phyloP scores from a whole-genome alignment of 305 asterid genomes.

The Fraxinus angustifolia region DNA sequence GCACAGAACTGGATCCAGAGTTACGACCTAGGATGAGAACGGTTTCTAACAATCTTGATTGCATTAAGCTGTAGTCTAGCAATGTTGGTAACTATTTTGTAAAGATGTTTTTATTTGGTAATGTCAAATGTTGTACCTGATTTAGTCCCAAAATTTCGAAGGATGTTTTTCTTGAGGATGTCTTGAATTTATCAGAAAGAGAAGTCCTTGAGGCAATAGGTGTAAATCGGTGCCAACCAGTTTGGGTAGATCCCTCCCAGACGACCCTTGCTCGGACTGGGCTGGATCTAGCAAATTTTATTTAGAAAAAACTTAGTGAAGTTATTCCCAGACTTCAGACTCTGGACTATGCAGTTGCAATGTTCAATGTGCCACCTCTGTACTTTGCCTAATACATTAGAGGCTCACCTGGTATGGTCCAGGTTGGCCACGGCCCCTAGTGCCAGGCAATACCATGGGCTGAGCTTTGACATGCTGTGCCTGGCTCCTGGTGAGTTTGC shows the following conservation, averaged over 20 bases:
- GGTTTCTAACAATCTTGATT: slow-evolving; percentile 73
- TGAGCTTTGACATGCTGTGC: not conserved
- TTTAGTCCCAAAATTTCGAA: not conserved
- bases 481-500: not conserved
- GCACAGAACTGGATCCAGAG: slow-evolving; percentile 80
- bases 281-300: not conserved
- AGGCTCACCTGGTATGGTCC: not conserved
- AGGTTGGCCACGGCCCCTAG: not conserved
- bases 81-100: not conserved
- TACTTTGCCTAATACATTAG: not conserved
- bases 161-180: not conserved
- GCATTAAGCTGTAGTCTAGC: slow-evolving; percentile 39
- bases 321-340: not conserved
- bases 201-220: not conserved
- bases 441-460: not conserved
- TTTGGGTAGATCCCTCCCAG: not conserved
- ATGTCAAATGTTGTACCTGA: not conserved
- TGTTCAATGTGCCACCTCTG: not conserved
- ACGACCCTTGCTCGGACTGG: not conserved
- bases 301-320: not conserved
- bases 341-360: not conserved
- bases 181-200: not conserved
- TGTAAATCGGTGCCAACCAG: not conserved
- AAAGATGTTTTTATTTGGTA: not conserved
- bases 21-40: slow-evolving; percentile 81